phyloP scores from a whole-genome alignment of 768 basidiomycete species.

The Dendrothele bispora region DNA sequence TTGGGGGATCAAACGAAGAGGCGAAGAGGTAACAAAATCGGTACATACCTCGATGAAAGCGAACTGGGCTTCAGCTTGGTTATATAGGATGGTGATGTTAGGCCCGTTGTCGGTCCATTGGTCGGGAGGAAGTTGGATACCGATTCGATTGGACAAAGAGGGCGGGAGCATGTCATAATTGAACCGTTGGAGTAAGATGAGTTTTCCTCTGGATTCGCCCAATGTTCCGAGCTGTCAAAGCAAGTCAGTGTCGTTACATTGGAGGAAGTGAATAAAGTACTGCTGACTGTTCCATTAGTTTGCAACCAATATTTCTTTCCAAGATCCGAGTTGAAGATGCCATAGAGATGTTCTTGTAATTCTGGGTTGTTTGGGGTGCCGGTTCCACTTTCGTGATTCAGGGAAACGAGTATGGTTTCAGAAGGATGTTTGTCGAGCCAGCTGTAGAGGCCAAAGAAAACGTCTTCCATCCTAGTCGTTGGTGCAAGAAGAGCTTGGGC shows the following conservation, averaged over 20 bases:
- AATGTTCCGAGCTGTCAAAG: conserved; percentile 42
- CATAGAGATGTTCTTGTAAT: conserved; percentile 41
- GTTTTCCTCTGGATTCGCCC: conserved; percentile 51
- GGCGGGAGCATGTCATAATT: conserved; percentile 40
- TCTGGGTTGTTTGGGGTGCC: conserved; percentile 43
- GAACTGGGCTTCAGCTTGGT: conserved; percentile 29
- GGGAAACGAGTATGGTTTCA: conserved; percentile 49
- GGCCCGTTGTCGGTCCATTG: conserved; percentile 53
- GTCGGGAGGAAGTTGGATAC: conserved; percentile 41
- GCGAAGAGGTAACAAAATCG: neutral
- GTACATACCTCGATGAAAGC: conserved; percentile 43
- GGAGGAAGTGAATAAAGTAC: conserved; percentile 5
- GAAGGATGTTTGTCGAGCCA: conserved; percentile 54
- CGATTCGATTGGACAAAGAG: conserved; percentile 37
- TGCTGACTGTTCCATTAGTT: conserved; percentile 38
- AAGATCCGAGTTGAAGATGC: conserved; percentile 35
- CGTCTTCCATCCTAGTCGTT: conserved; percentile 47
- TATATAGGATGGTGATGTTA: conserved; percentile 43
- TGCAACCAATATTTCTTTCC: conserved; percentile 50
- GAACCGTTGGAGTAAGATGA: conserved; percentile 51
- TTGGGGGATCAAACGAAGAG: neutral
- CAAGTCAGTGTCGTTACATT: conserved; percentile 3
- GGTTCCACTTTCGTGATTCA: conserved; percentile 49
- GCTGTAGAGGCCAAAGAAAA: conserved; percentile 49
- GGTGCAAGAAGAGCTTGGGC: conserved; percentile 42